A percentile compares a stretch with the other conserved stretches of the same genome.
These are phyloP conservation scores for Sclerotinia minor DNA, from an alignment of 2,329 filamentous ascomycete species.

Conservation along the genomic window DNA sequence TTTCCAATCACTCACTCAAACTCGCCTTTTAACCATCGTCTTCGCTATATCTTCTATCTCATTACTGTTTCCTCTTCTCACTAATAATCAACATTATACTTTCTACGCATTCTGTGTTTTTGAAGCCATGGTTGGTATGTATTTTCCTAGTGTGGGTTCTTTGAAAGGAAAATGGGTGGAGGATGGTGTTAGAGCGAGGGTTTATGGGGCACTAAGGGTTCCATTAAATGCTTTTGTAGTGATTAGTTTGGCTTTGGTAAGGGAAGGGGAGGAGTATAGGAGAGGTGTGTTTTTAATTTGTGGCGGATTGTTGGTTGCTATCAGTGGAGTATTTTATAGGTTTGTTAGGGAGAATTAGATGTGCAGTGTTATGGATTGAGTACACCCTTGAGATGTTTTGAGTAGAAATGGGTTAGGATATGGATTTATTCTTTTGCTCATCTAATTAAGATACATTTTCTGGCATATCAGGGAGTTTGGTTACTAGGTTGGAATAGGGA, in stretches of 20 bases:
- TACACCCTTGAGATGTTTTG: not conserved
- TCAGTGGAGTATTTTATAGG: constrained; percentile 34
- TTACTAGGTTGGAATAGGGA: not conserved
- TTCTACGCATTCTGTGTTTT: constrained; percentile 60
- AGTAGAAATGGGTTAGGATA: not conserved
- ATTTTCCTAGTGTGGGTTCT: constrained; percentile 57
- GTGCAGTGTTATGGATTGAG: not conserved
- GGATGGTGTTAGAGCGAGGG: constrained; percentile 53
- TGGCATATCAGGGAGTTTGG: not conserved
- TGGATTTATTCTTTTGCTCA: not conserved
- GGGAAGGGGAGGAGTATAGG: constrained; percentile 45
- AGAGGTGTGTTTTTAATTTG: constrained; percentile 41
- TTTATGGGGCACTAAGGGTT: constrained; percentile 59
- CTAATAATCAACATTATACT: constrained; percentile 47
- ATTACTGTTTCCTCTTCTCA: constrained; percentile 47
- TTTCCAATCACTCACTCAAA: constrained; percentile 37
- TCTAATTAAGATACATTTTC: not conserved
- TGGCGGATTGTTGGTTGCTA: constrained; percentile 37
- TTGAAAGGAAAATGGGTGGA: constrained; percentile 57
- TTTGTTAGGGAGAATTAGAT: constrained; percentile 7
- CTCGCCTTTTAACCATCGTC: constrained; percentile 44
- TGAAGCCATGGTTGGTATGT: constrained; percentile 58
- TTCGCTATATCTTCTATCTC: constrained; percentile 44
- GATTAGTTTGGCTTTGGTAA: constrained; percentile 48
- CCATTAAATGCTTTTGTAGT: constrained; percentile 60